Base-by-base conservation (phyloP, 2,329 filamentous ascomycete species). In the Fusarium sublunatum region DNA sequence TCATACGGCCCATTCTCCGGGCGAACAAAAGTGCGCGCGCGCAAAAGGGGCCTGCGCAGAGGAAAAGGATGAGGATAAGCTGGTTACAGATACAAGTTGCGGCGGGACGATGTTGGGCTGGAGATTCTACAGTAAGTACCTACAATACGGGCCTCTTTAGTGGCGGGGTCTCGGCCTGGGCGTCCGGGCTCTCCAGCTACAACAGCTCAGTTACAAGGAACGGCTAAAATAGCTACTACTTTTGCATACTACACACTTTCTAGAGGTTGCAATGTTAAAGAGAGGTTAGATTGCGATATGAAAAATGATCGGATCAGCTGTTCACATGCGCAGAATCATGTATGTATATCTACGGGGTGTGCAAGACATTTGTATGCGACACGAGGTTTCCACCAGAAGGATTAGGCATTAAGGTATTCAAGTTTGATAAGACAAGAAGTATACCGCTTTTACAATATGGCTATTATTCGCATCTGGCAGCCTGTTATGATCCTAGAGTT, bases 91-190 rank as follows among this genome's bases (percentile, higher is more conserved):
- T 54, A 48, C 26, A 52, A 32, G 54, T 47, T 52, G 48, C 51
- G 51, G 51, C n/a, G n/a, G n/a, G n/a, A 63, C 47, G 56, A 49
- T 48, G 56, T 54, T 62, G 54, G 63, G 64, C 48, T 59, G 53
- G 61, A 58, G 49, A 49, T 66, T 42, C 41, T 26, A 13, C 36
- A 11, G n/a, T n/a, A n/a, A n/a, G n/a, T n/a, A n/a, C n/a, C n/a
- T n/a, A n/a, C n/a, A n/a, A 34, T 49, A 29, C 25, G 34, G 35
- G 36, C 19, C 32, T 54, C 35, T 31, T 36, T 56, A 63, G 58
- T 64, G 67, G 67, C 62, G 67, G 67, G 67, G 61, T 53, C 44
- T n/a, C n/a, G 29, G 50, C 34, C 51, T 58, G 58, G 59, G 67
- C 55, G 44, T 58, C 19, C 24, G 42, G 48, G 35, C 51, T 40